Base-by-base conservation (phyloP, 2,329 filamentous ascomycete genomes). In the Ophiostoma australiae region DNA sequence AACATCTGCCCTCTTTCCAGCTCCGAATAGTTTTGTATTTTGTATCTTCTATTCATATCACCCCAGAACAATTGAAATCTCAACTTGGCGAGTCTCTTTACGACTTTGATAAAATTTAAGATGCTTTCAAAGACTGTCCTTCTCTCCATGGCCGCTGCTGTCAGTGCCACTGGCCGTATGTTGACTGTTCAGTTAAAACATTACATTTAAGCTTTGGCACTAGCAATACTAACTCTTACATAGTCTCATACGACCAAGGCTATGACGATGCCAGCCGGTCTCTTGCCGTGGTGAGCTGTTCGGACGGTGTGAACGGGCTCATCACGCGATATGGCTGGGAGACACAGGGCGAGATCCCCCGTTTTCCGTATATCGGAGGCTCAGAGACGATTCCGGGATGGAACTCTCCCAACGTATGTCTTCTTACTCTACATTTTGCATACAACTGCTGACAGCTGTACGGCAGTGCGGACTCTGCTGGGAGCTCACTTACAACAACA, bases 231-330 rank as follows among this genome's bases (percentile, higher is more conserved):
- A 44, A 68, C 41, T 33, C 2, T 27, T 33, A 6, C 31, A 20
- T 23, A 63, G 90, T 93, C 76, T 90, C 89, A 74, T 94, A 89
- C 80, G 91, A 94, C 80, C 80, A 81, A 27, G 87, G 85, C 77
- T 95, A 92, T 81, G 91, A 94, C 77, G 81, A 89, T 73, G 78
- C 78, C 66, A 74, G 75, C 72, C 85, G 87, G 72, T 82, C 85
- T 65, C 78, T 94, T 70, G 82, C 80, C 44, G 78, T 77, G 5
- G 84, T 93, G 65, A 78, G 88, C 73, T 93, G 90, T 85, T 90
- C 87, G 41, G 87, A 92, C 77, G 90, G 90, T 70, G 67, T 73
- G 73, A 89, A 91, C 79, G 90, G 90, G 72, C 84, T 92, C 73
- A 86, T 86, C 73, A 87, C 85, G 75, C 84, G 82, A 76, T 87